Evolutionary conservation across 768 basidiomycete genomes (phyloP).

Genomic region (Macrolepiota fuliginosa): DNA sequence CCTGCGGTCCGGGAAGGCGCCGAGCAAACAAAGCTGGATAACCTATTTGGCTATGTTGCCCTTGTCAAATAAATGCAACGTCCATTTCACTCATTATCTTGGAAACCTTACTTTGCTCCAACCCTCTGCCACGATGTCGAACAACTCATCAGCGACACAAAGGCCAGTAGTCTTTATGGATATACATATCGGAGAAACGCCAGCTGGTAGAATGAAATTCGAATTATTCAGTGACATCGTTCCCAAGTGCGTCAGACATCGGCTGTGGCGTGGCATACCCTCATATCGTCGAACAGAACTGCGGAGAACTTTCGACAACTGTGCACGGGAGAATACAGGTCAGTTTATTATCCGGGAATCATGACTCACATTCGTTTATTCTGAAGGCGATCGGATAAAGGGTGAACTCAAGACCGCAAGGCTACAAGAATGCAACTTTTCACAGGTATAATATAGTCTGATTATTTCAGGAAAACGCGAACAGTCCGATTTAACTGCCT

Average conservation of each 20-base stretch:
- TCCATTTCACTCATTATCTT: no score
- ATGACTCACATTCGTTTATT: background rate
- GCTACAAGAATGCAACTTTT: constrained; percentile 89
- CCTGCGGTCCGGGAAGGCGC: no score
- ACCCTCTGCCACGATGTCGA: constrained; percentile 6
- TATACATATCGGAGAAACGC: constrained; percentile 93
- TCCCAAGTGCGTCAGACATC: constrained; percentile 66
- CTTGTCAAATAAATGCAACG: background rate
- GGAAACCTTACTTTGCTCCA: background rate
- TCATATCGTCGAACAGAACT: constrained; percentile 50
- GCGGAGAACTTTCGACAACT: constrained; percentile 98
- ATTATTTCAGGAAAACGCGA: background rate
- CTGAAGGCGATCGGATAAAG: constrained; percentile 24
- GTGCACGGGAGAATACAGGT: constrained; percentile 97
- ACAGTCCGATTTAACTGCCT: constrained; percentile 10
- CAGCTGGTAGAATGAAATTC: constrained; percentile 94
- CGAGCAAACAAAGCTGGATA: no score
- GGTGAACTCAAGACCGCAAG: constrained; percentile 82
- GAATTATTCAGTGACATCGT: constrained; percentile 95
- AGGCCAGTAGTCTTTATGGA: constrained; percentile 98
- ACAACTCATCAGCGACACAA: constrained; percentile 35
- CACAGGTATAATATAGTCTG: constrained; percentile 61
- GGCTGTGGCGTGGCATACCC: background rate
- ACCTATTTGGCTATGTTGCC: background rate
- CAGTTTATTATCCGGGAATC: constrained; percentile 16